phyloP scores from a whole-genome alignment of 371 early-diverging fungal species.

The Gilbertella persicaria region DNA sequence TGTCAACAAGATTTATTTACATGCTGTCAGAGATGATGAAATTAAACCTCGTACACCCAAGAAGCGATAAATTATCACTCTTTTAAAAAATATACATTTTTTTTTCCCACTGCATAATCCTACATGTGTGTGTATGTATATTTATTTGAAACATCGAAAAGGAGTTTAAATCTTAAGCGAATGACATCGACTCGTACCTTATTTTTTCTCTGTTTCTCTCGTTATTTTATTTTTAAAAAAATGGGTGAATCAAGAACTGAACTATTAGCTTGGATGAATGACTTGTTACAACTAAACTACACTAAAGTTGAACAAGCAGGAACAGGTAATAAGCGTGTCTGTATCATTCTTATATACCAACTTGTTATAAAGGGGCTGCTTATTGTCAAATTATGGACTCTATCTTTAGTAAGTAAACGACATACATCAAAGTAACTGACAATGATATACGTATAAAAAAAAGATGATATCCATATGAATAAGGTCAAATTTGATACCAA shows the following conservation, averaged over 20 bases:
- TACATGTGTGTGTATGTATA: too few relatives aligned
- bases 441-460: neutral
- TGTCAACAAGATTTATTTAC: slow-evolving; percentile 69
- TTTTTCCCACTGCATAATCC: too few relatives aligned
- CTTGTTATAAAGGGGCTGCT: slow-evolving; percentile 67
- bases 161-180: too few relatives aligned
- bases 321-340: slow-evolving; percentile 59
- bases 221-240: slow-evolving; percentile 1
- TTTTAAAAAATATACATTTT: too few relatives aligned
- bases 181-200: too few relatives aligned
- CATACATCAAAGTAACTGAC: too few relatives aligned
- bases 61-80: slow-evolving; percentile 46
- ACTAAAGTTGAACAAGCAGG: slow-evolving; percentile 94
- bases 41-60: slow-evolving; percentile 70
- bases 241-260: slow-evolving; percentile 87
- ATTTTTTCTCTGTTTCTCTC: slow-evolving; percentile 6
- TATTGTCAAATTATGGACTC: slow-evolving; percentile 93
- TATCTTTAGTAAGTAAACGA: slow-evolving; percentile 63
- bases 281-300: slow-evolving; percentile 80
- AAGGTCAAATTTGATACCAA: slow-evolving; percentile 91
- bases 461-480: slow-evolving; percentile 73
- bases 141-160: too few relatives aligned
- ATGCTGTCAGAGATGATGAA: slow-evolving; percentile 78
- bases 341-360: too few relatives aligned
- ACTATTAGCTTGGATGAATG: slow-evolving; percentile 90